A percentile compares a stretch with the other conserved stretches of the same genome.
These are phyloP conservation scores for Aspergillus ochraceus DNA, from an alignment of 2,329 filamentous ascomycete genomes.

Conservation along the genomic window DNA sequence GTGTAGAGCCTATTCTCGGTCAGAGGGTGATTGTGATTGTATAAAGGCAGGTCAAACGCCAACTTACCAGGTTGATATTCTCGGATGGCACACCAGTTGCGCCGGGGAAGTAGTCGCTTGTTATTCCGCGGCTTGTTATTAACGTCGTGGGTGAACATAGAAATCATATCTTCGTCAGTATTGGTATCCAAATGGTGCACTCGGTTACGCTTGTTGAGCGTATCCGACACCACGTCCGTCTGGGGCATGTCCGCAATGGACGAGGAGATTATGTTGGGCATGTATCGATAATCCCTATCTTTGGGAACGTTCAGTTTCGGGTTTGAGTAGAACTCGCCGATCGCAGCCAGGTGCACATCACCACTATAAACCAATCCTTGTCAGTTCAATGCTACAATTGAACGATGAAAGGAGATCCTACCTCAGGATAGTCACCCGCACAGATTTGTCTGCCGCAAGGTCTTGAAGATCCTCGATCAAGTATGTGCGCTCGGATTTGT, in stretches of 20 bases:
- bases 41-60: not conserved
- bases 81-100: constrained; percentile 94
- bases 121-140: constrained; percentile 90
- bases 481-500: constrained; percentile 85
- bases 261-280: constrained; percentile 92
- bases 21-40: constrained; percentile 33
- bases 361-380: constrained; percentile 55
- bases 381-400: not conserved
- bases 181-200: constrained; percentile 64
- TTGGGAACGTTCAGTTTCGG: constrained; percentile 79
- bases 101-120: constrained; percentile 79
- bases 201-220: constrained; percentile 90
- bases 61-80: constrained; percentile 71
- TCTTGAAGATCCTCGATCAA: constrained; percentile 91
- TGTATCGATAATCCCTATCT: constrained; percentile 91
- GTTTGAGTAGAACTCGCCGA: constrained; percentile 94
- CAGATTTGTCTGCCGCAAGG: constrained; percentile 85
- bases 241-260: constrained; percentile 92
- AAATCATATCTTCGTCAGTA: constrained; percentile 95
- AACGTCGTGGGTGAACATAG: constrained; percentile 85
- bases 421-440: constrained; percentile 86
- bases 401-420: constrained; percentile 30
- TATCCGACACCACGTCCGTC: constrained; percentile 81
- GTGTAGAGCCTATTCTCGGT: constrained; percentile 67
- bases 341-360: constrained; percentile 87